Base-by-base conservation (phyloP, 257 asterid species). In the Gentiana macrophylla region DNA sequence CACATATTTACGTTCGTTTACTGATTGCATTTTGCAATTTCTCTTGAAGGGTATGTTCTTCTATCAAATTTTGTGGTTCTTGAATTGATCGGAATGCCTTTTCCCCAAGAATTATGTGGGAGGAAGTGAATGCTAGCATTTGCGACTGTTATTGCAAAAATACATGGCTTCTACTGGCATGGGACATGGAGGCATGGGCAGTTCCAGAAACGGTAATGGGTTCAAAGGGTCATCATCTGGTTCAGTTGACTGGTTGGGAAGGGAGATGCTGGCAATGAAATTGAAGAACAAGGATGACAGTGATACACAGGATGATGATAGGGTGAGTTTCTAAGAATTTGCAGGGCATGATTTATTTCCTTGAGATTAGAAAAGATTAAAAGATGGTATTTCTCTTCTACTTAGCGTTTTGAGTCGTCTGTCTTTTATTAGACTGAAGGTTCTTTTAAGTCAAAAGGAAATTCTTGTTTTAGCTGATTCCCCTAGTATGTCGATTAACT, bases 241-340 rank as follows among this genome's bases (percentile, higher is more conserved):
- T 82, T 91, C 98, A 57, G 87, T 86, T 71, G 98, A 91, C 61
- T 86, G 96, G 96, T 82, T 91, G 64, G 98, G 96, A 60, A 82
- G 83, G 73, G 96, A 91, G 78, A 87, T 91, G 92, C 86, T 73
- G 67, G 96, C 89, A 53, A 82, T 91, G 98, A 82, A 77, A 73
- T 66, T 91, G 73, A 74, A 92, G 74, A 96, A 91, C 79, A 80
- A 83, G 73, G 81, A 65, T 68, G 95, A 85, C 55, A 72, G 74
- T 53, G 95, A 87, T 47, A 83, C 73, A 58, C 70, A 71, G 55
- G 96, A 84, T 49, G 84, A 80, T 60, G 98, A 86, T 47, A 80
- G 92, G 77, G 98, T 91, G 73, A 74, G 86, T 57, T 43, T 61
- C 70, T 54, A 15, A 52, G 51, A 53, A 50, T 52, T n/a, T 52